Percentiles rank a stretch among this genome's conserved stretches.
Evolutionary conservation across 2,329 filamentous ascomycete genomes (phyloP).

Genomic region (Aspergillus floridensis): DNA sequence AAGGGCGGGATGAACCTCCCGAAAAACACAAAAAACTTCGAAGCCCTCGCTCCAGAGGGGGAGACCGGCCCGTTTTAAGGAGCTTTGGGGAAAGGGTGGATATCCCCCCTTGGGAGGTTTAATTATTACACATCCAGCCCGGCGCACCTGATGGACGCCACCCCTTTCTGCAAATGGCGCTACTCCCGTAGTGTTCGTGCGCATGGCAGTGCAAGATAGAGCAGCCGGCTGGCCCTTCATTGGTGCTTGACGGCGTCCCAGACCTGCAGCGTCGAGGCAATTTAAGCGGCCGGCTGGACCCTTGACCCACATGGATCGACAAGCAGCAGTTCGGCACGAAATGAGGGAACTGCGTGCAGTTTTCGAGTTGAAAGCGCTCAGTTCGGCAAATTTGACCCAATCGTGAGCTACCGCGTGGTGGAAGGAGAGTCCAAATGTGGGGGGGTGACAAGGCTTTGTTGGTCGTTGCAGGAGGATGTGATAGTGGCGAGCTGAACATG

Average conservation of each 20-base stretch:
- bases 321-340: constrained; percentile 3
- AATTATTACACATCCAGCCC: background rate
- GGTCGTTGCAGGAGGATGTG: background rate
- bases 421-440: no score
- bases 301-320: constrained; percentile 6
- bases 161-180: background rate
- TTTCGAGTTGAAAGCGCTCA: background rate
- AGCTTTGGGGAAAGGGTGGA: background rate
- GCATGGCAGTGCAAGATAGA: background rate
- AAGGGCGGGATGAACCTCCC: background rate
- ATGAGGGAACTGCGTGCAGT: background rate
- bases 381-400: background rate
- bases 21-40: background rate
- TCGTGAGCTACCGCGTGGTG: background rate
- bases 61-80: background rate
- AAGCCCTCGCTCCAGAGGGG: background rate
- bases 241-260: background rate
- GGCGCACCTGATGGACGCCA: background rate
- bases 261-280: background rate
- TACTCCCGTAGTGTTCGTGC: background rate
- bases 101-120: background rate
- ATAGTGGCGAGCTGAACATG: background rate
- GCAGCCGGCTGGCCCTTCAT: background rate
- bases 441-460: background rate
- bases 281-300: background rate